Base-by-base conservation (phyloP, 1,284 basidiomycete genomes). In the Mycena citricolor region DNA sequence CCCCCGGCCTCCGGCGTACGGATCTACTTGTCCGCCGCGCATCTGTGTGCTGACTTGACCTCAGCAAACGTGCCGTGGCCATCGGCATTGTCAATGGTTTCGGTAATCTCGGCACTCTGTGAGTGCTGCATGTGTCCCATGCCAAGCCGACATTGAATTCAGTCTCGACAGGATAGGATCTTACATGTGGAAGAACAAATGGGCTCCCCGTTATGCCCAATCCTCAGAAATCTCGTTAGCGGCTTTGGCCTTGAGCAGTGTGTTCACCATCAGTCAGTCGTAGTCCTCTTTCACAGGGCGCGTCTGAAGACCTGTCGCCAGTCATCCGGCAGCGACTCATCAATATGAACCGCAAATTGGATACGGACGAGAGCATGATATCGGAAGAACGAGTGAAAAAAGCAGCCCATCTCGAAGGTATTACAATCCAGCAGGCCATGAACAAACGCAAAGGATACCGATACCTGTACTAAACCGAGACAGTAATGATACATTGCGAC, bases 1-100 rank as follows among this genome's bases (percentile, higher is more conserved):
- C 42, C 77, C 82, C 4, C 69, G 83, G 5, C 83, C 82, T 17
- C 83, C 83, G 22, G 77, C 79, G 54, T 72, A 54, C 42, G 65
- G 22, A 3, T 45, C 19, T 46, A 37, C 44, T 51, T 21, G 22
- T 25, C 10, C 13, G 11, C 14, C 50, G 39, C 5, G 49, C 48
- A 47, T 25, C 26, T 33, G 40, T 26, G 10, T 26, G 12, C 26
- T 10, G 21, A 10, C 7, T 17, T 5, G 19, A 31, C 4, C 7
- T 26, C 21, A 47, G 47, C 1, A 53, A 50, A 25, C 47, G 51
- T 13, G 51, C 51, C 6, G 47, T 41, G 19, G 44, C 51, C 10
- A 44, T 49, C n/a, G 51, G 47, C 4, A 53, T 49, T 13, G 39
- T 32, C 8, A 53, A 44, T 13, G 51, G 47, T 2, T 25, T 35